Conservation (phyloP, 345 rosid species). For the Trapa bicornis region DNA sequence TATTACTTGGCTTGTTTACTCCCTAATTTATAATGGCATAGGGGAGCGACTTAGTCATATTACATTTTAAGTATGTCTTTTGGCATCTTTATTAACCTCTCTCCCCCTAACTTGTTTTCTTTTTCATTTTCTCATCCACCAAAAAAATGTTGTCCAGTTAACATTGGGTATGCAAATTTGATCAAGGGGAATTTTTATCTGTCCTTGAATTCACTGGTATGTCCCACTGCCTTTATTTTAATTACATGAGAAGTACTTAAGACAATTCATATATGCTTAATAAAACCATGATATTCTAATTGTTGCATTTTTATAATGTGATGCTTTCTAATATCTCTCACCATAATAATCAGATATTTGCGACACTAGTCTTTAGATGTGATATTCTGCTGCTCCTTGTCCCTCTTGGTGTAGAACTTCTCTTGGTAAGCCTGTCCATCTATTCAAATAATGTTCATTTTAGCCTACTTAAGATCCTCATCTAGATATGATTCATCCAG, state of each 20-base stretch:
- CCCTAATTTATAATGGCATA: neutral
- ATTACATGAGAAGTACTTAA: neutral
- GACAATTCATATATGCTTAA: neutral
- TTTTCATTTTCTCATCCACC: neutral
- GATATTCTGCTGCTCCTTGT: constrained; percentile 67
- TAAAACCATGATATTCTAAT: neutral
- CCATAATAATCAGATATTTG: constrained; percentile 44
- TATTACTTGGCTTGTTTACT: neutral
- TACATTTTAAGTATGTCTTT: neutral
- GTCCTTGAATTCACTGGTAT: constrained; percentile 74
- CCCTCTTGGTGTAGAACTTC: constrained; percentile 66
- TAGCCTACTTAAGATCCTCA: neutral
- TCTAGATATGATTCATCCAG: neutral
- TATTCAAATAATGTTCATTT: neutral
- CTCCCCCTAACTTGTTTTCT: constrained; percentile 8
- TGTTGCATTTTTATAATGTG: neutral
- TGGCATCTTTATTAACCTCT: neutral
- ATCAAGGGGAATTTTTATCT: constrained; percentile 49
- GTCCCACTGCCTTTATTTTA: neutral
- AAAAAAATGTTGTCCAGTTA: constrained; percentile 34
- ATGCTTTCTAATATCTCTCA: constrained; percentile 14
- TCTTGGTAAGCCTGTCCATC: constrained; percentile 50
- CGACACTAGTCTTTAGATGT: constrained; percentile 69
- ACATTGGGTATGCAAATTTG: constrained; percentile 78
- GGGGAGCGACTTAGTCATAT: neutral